Conservation (phyloP, 2,329 filamentous ascomycete genomes). For the Onygenales sp. region DNA sequence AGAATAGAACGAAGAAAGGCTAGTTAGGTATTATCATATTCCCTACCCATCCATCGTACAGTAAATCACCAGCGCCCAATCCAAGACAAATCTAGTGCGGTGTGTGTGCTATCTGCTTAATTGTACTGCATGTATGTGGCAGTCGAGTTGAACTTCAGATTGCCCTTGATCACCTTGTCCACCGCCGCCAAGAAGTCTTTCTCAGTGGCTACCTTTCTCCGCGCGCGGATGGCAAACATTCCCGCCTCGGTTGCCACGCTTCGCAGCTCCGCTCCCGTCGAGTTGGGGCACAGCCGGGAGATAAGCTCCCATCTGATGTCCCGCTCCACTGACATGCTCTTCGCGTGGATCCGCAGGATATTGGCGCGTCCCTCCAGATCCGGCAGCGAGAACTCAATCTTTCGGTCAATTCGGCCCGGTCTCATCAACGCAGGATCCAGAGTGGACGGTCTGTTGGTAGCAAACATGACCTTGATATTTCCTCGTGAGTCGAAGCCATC, state of each 20-base stretch:
- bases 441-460: conserved; percentile 91
- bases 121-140: conserved; percentile 99
- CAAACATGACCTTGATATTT: conserved; percentile 99
- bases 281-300: conserved; percentile 91
- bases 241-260: conserved; percentile 97
- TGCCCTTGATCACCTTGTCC: conserved; percentile 99
- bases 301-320: conserved; percentile 99
- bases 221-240: conserved; percentile 92
- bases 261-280: conserved; percentile 88
- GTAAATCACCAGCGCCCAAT: background rate
- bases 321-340: conserved; percentile 98
- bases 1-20: background rate
- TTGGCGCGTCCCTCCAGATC: conserved; percentile 96
- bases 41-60: background rate
- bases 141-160: conserved; percentile 98
- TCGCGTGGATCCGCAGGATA: conserved; percentile 95
- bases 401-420: conserved; percentile 92
- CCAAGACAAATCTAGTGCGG: conserved; percentile 6
- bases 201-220: conserved; percentile 95
- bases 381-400: conserved; percentile 96
- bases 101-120: conserved; percentile 39
- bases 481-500: conserved; percentile 93
- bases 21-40: background rate
- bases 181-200: conserved; percentile 98
- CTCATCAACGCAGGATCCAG: conserved; percentile 95